Evolutionary conservation across 495 filamentous ascomycete species (phyloP).

Genomic region (Cudoniella acicularis): DNA sequence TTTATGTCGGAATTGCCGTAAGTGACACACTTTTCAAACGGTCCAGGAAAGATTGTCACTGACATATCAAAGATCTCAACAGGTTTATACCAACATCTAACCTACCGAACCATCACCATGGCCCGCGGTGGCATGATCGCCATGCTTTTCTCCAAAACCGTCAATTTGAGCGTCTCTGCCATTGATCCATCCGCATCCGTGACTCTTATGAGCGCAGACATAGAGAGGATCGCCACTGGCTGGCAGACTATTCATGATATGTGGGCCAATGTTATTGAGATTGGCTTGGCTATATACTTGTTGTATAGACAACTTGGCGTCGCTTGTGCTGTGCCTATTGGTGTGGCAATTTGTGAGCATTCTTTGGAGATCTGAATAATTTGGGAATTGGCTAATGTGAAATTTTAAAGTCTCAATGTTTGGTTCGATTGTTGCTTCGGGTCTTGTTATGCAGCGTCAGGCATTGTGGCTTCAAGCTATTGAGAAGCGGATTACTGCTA

Average conservation of each 20-base stretch:
- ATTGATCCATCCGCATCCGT: slow-evolving; percentile 24
- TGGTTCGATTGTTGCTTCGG: neutral
- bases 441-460: slow-evolving; percentile 26
- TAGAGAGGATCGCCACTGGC: slow-evolving; percentile 12
- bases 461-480: slow-evolving; percentile 39
- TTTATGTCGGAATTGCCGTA: slow-evolving; percentile 53
- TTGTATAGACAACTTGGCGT: slow-evolving; percentile 16
- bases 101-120: neutral
- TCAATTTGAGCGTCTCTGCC: neutral
- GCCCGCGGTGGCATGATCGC: neutral
- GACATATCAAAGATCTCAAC: neutral
- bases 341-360: slow-evolving; percentile 17
- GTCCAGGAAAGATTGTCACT: neutral
- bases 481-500: slow-evolving; percentile 33
- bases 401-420: neutral
- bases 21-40: neutral
- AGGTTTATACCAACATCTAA: neutral
- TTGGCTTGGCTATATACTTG: slow-evolving; percentile 44
- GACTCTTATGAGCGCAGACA: slow-evolving; percentile 25
- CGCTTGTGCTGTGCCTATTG: slow-evolving; percentile 9
- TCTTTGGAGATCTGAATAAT: neutral
- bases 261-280: slow-evolving; percentile 51
- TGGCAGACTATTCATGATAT: slow-evolving; percentile 27
- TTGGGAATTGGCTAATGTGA: slow-evolving; percentile 22
- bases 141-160: neutral